These are phyloP conservation scores for Suhomyces canberraensis DNA, from an alignment of 805 yeast genomes.

Conservation along the genomic window DNA sequence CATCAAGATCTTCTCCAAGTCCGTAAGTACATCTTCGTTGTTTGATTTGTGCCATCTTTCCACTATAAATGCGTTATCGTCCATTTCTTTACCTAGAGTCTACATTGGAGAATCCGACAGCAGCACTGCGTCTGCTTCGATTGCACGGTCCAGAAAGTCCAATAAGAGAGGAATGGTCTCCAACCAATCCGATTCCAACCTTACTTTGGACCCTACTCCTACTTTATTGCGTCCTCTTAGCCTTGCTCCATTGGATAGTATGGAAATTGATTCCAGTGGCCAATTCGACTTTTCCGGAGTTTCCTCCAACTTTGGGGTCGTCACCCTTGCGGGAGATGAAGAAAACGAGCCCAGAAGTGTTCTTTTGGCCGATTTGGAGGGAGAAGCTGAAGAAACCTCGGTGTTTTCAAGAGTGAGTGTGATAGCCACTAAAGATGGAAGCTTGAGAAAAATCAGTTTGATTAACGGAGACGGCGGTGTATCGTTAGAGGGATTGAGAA, in stretches of 20 bases:
- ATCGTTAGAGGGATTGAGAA: constrained; percentile 44
- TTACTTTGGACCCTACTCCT: constrained; percentile 53
- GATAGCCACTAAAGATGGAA: constrained; percentile 24
- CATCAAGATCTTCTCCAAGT: constrained; percentile 71
- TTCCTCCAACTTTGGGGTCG: constrained; percentile 60
- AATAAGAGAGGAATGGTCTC: constrained; percentile 43
- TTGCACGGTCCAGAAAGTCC: constrained; percentile 43
- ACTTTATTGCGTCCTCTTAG: constrained; percentile 31
- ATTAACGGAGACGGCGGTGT: constrained; percentile 41
- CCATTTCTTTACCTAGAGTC: constrained; percentile 62
- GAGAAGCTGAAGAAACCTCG: constrained; percentile 75
- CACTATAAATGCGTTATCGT: constrained; percentile 57
- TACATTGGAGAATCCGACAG: constrained; percentile 43
- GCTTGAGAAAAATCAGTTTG: constrained; percentile 14
- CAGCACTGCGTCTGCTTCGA: constrained; percentile 49
- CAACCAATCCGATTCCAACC: constrained; percentile 35
- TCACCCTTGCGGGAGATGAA: constrained; percentile 15
- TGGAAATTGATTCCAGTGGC: constrained; percentile 2
- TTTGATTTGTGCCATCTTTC: constrained; percentile 75
- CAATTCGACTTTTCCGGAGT: constrained; percentile 34
- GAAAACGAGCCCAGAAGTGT: constrained; percentile 29
- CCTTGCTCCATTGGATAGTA: constrained; percentile 15
- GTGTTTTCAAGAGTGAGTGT: constrained; percentile 53
- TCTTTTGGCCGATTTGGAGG: constrained; percentile 73
- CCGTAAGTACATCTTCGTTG: constrained; percentile 59